Percentiles rank a stretch among this genome's conserved stretches.
phyloP scores from a whole-genome alignment of 2,329 filamentous ascomycete genomes.

The Trichoderma oligosporum region DNA sequence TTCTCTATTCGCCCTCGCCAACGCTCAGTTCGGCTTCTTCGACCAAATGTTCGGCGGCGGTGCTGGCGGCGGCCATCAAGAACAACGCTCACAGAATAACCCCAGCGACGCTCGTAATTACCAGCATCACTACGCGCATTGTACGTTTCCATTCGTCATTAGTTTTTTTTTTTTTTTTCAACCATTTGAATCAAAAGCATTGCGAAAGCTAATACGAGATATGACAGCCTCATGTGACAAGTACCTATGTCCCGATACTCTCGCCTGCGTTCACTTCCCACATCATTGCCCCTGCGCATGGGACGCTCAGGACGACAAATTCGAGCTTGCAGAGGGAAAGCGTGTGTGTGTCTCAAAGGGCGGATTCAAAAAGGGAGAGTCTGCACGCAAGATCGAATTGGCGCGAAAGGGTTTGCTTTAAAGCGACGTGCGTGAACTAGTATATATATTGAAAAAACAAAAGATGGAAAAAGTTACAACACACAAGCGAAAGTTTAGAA shows the following conservation, averaged over 20 bases:
- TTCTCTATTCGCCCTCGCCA: conserved; percentile 57
- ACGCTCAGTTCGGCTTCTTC: conserved; percentile 91
- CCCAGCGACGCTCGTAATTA: conserved; percentile 82
- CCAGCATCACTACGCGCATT: conserved; percentile 62
- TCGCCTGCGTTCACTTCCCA: conserved; percentile 92
- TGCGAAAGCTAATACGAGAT: background rate
- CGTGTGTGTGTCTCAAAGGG: conserved; percentile 72
- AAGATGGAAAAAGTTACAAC: background rate
- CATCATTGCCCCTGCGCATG: conserved; percentile 95
- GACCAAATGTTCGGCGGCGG: conserved; percentile 87
- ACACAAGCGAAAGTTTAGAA: too few relatives aligned
- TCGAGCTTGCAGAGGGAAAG: conserved; percentile 68
- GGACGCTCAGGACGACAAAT: conserved; percentile 71
- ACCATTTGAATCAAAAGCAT: background rate
- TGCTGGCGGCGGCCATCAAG: conserved; percentile 47
- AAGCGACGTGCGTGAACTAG: background rate
- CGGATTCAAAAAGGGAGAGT: conserved; percentile 68
- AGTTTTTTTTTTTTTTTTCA: background rate
- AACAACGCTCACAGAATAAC: conserved; percentile 69
- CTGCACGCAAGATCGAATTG: conserved; percentile 71
- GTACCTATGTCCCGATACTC: conserved; percentile 90
- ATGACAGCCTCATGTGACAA: conserved; percentile 77
- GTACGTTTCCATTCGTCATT: conserved; percentile 41
- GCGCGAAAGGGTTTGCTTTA: conserved; percentile 73
- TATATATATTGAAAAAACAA: background rate